phyloP scores from a whole-genome alignment of 2,329 filamentous ascomycete species.

The Scedosporium apiospermum region DNA sequence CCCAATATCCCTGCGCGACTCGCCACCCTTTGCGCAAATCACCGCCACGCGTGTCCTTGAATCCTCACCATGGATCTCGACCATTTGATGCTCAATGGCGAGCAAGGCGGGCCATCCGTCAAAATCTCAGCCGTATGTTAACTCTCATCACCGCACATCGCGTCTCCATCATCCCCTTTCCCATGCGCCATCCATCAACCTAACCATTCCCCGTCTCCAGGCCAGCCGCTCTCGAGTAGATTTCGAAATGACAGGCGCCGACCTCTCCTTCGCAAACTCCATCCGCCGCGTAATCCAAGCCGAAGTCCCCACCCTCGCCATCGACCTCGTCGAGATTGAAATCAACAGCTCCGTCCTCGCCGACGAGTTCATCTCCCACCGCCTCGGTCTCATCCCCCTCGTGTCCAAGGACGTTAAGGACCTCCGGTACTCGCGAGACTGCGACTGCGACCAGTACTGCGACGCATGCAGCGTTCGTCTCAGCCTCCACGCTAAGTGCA shows the following conservation, averaged over 20 bases:
- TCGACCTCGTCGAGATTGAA: constrained; percentile 89
- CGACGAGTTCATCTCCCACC: constrained; percentile 91
- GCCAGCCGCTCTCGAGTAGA: constrained; percentile 74
- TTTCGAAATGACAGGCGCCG: constrained; percentile 83
- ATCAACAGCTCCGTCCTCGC: constrained; percentile 91
- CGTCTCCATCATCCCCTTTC: not conserved
- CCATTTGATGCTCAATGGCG: constrained; percentile 49
- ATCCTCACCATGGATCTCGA: constrained; percentile 44
- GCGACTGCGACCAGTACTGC: constrained; percentile 93
- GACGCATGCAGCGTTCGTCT: constrained; percentile 83
- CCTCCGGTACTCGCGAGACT: constrained; percentile 83
- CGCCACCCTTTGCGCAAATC: not conserved
- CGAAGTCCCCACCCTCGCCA: constrained; percentile 88
- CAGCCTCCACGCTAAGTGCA: constrained; percentile 77
- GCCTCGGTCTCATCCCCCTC: constrained; percentile 82
- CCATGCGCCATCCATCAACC: not conserved
- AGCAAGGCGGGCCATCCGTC: constrained; percentile 45
- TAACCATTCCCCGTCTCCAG: constrained; percentile 31
- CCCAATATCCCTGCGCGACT: not conserved
- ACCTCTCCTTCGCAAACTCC: constrained; percentile 87
- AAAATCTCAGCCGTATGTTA: constrained; percentile 49
- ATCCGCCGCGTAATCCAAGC: constrained; percentile 84
- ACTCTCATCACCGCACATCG: not conserved
- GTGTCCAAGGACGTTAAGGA: constrained; percentile 74
- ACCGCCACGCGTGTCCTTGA: not conserved